Percentiles rank a stretch among this genome's conserved stretches.
Conservation (phyloP, 108 stramenopile species). For the Heterococcus sp. region DNA sequence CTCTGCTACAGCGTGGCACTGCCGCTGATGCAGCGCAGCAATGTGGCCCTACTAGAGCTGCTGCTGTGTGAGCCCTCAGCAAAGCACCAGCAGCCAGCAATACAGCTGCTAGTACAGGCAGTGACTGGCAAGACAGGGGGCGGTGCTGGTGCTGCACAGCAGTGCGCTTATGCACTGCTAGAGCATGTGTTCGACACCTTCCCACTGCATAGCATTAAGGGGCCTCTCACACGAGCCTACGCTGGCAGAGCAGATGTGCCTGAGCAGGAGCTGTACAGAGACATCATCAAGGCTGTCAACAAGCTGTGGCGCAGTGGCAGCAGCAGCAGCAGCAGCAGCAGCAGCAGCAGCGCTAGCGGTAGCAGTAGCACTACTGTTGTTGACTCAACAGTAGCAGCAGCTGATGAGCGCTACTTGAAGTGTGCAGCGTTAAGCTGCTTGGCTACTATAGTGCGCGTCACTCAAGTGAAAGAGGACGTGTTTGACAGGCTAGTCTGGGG, state of each 20-base stretch:
- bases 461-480: constrained; percentile 21
- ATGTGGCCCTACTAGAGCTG: background rate
- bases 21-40: background rate
- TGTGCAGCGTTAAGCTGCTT: constrained; percentile 26
- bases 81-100: too few relatives aligned
- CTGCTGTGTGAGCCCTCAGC: background rate
- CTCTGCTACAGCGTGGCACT: background rate
- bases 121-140: background rate
- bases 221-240: background rate
- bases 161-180: background rate
- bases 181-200: background rate
- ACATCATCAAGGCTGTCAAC: background rate
- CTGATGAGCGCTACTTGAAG: too few relatives aligned
- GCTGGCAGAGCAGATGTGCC: background rate
- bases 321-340: background rate
- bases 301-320: background rate
- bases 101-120: background rate
- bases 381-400: too few relatives aligned
- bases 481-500: constrained; percentile 33
- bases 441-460: constrained; percentile 15
- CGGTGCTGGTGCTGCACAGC: background rate
- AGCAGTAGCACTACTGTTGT: background rate
- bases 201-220: background rate
- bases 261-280: background rate
- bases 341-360: background rate